Conservation (phyloP, 2,329 filamentous ascomycete species). For the Fusarium fujikuroi region DNA sequence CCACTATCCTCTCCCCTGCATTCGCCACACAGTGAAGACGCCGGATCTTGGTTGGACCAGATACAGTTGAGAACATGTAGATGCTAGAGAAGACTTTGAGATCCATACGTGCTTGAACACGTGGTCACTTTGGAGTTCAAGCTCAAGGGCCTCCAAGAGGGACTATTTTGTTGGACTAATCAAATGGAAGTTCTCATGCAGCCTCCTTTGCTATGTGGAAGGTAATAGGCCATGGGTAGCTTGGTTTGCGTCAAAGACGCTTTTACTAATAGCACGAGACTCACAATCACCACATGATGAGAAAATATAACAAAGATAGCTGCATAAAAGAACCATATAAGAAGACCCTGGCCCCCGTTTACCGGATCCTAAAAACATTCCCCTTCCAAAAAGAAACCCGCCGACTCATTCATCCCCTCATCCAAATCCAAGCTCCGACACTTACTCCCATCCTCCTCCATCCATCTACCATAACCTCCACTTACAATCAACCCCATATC, state of each 20-base stretch:
- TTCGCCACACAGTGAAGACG: accelerated
- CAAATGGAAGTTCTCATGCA: neutral
- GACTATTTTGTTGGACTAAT: neutral
- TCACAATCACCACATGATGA: accelerated
- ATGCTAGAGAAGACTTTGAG: no score
- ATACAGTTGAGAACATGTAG: accelerated
- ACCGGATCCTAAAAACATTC: accelerated
- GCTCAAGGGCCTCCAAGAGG: accelerated
- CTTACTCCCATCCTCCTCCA: no score
- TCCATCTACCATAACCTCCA: no score
- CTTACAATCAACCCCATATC: neutral
- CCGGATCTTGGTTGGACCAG: neutral
- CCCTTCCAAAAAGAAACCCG: neutral
- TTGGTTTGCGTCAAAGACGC: neutral
- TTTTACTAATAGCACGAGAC: neutral
- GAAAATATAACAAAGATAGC: neutral
- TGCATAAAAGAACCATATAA: neutral
- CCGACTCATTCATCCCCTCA: neutral
- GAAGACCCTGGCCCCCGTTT: neutral
- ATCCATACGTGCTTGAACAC: neutral
- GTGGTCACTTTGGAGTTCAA: neutral
- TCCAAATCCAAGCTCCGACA: no score
- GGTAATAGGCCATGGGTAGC: neutral
- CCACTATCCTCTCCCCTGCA: neutral
- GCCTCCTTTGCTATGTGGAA: neutral